These are phyloP conservation scores for Pestalotiopsis sp. DNA, from an alignment of 2,329 filamentous ascomycete genomes.

Conservation along the genomic window DNA sequence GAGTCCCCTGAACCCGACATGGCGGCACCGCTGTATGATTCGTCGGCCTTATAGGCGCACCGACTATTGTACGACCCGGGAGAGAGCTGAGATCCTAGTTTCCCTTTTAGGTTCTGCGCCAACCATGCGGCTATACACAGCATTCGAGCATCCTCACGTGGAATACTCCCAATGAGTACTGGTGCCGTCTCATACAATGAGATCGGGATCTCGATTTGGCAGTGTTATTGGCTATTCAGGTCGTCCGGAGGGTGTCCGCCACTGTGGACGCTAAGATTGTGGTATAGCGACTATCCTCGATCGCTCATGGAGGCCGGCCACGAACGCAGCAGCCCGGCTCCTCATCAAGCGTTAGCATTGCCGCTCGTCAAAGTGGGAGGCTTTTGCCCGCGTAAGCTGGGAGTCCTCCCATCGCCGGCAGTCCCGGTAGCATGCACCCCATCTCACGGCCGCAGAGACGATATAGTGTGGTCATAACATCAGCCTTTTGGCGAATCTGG, in stretches of 20 bases:
- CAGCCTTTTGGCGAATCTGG: background rate
- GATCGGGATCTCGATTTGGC: background rate
- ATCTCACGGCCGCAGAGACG: background rate
- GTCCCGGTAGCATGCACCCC: too few relatives aligned
- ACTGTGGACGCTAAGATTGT: background rate
- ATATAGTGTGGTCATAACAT: background rate
- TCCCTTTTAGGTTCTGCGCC: background rate
- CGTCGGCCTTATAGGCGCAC: background rate
- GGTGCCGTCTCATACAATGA: background rate
- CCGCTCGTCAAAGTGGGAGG: too few relatives aligned
- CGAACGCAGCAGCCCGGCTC: too few relatives aligned
- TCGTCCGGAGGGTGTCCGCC: background rate
- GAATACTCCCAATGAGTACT: background rate
- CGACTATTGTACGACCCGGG: background rate
- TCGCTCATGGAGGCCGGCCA: background rate
- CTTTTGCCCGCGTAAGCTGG: too few relatives aligned
- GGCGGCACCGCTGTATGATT: background rate
- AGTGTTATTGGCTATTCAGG: background rate
- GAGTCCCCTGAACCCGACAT: background rate
- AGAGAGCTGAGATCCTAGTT: background rate
- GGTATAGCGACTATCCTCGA: background rate
- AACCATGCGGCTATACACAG: background rate
- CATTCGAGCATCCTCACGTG: too few relatives aligned
- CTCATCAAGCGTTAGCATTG: too few relatives aligned
- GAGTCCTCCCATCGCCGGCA: too few relatives aligned